These are phyloP conservation scores for Flagelloscypha sp. DNA, from an alignment of 768 basidiomycete species.

Conservation along the genomic window DNA sequence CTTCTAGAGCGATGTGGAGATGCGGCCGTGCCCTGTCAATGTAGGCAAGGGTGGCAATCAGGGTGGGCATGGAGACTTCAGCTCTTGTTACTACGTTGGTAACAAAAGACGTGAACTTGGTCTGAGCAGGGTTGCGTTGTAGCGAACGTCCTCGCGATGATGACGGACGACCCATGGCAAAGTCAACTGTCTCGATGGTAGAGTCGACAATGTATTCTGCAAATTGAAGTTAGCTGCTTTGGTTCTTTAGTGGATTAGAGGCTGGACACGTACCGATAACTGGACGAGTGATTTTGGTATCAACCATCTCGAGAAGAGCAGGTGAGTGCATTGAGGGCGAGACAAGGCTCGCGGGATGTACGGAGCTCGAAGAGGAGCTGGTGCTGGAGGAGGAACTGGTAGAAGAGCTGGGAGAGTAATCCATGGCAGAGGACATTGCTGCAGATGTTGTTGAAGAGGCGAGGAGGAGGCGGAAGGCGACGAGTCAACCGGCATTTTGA, in stretches of 20 bases:
- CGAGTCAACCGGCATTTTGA: no score
- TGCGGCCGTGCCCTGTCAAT: constrained; percentile 43
- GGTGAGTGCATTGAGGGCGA: constrained; percentile 34
- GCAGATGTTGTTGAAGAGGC: no score
- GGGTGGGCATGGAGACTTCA: constrained; percentile 37
- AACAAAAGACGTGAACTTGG: constrained; percentile 32
- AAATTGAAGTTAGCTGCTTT: constrained; percentile 6
- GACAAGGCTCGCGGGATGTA: constrained; percentile 38
- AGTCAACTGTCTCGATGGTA: constrained; percentile 39
- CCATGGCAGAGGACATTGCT: no score
- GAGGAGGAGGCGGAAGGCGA: no score
- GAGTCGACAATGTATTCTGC: constrained; percentile 38
- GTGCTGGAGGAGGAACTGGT: no score
- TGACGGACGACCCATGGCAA: constrained; percentile 37
- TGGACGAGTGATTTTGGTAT: constrained; percentile 30
- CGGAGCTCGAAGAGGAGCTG: no score
- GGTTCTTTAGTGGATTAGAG: no score
- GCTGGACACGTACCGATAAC: constrained; percentile 31
- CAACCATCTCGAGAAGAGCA: constrained; percentile 35
- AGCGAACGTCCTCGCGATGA: constrained; percentile 32
- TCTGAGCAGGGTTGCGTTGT: constrained; percentile 27
- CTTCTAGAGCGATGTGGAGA: constrained; percentile 42
- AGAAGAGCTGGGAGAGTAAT: no score
- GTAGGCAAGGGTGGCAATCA: constrained; percentile 43
- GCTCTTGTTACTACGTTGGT: constrained; percentile 37